A percentile compares a stretch with the other conserved stretches of the same genome.
Conservation (phyloP, 495 filamentous ascomycete genomes). For the Penicillium diatomitis region DNA sequence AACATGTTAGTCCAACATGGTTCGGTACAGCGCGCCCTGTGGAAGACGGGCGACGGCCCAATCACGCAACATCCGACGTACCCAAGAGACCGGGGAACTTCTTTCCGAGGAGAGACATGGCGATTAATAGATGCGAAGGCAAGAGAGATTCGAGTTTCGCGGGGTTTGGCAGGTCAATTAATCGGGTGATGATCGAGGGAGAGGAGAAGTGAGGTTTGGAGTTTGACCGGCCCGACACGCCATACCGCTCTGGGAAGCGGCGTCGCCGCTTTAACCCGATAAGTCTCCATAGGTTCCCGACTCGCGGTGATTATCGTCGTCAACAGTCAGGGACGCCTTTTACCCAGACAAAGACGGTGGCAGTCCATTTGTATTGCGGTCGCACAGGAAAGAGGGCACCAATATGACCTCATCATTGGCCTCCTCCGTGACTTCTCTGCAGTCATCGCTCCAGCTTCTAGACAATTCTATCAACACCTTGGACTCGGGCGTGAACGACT, state of each 20-base stretch:
- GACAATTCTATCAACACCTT: constrained; percentile 66
- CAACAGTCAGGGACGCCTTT: too few species aligned
- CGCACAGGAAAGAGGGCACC: background rate
- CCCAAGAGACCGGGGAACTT: constrained; percentile 84
- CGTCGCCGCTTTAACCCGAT: constrained; percentile 18
- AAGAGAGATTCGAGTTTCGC: constrained; percentile 23
- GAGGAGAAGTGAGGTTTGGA: constrained; percentile 34
- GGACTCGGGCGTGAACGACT: constrained; percentile 62
- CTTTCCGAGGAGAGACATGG: constrained; percentile 78
- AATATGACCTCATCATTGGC: constrained; percentile 43
- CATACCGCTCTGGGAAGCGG: constrained; percentile 24
- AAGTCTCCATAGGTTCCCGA: constrained; percentile 9
- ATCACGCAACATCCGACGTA: constrained; percentile 39
- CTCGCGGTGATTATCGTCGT: background rate
- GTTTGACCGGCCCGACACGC: constrained; percentile 25
- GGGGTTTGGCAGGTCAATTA: constrained; percentile 3
- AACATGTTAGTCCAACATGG: constrained; percentile 21
- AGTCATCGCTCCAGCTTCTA: constrained; percentile 60
- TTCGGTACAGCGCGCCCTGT: background rate
- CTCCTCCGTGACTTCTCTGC: constrained; percentile 61
- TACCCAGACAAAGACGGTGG: too few species aligned
- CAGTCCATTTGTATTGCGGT: too few species aligned
- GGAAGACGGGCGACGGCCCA: too few species aligned
- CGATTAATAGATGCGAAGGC: constrained; percentile 32
- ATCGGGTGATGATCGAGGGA: constrained; percentile 18